Percentiles rank a stretch among this genome's conserved stretches.
phyloP scores from a whole-genome alignment of 208 protist species.

The Herpetomonas samuelpessoai region DNA sequence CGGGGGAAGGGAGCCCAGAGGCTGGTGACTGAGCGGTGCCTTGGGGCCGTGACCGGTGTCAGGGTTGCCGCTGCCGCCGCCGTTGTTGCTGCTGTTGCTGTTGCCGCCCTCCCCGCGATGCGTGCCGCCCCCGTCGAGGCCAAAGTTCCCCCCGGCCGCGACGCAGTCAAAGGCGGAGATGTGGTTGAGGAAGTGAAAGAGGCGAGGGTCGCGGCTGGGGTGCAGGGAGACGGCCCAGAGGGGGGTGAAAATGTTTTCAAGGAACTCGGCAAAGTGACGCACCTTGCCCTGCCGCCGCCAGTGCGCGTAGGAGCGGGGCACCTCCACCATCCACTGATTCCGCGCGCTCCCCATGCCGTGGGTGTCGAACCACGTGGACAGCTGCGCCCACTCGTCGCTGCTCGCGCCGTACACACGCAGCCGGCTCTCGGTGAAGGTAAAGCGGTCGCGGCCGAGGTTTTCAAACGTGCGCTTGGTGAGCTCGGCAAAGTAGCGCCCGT shows the following conservation, averaged over 20 bases:
- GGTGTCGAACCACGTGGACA: conserved; percentile 96
- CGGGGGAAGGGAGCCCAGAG: conserved; percentile 21
- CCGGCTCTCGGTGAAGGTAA: conserved; percentile 94
- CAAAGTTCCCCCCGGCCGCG: no score
- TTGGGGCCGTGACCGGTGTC: no score
- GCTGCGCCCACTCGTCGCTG: conserved; percentile 93
- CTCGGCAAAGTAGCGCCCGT: conserved; percentile 97
- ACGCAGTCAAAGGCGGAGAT: conserved; percentile 98
- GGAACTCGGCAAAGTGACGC: conserved; percentile 93
- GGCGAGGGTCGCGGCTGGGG: conserved; percentile 92
- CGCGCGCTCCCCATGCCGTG: conserved; percentile 95
- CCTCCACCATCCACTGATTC: conserved; percentile 98
- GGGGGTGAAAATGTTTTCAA: conserved; percentile 98
- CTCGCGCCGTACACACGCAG: conserved; percentile 88
- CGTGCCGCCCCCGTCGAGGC: no score
- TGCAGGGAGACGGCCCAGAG: conserved; percentile 97
- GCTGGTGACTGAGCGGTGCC: conserved; percentile 41
- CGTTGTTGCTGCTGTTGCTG: neutral
- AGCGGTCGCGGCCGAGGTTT: conserved; percentile 94
- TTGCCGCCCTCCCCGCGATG: neutral
- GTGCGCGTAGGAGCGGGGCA: conserved; percentile 94
- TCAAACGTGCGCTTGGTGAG: conserved; percentile 95
- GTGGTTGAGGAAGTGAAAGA: conserved; percentile 97
- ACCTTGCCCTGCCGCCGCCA: conserved; percentile 80
- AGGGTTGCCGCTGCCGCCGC: neutral